Evolutionary conservation across 192 early-diverging fungal species (phyloP).

Genomic region (Backusella tarrabulga): DNA sequence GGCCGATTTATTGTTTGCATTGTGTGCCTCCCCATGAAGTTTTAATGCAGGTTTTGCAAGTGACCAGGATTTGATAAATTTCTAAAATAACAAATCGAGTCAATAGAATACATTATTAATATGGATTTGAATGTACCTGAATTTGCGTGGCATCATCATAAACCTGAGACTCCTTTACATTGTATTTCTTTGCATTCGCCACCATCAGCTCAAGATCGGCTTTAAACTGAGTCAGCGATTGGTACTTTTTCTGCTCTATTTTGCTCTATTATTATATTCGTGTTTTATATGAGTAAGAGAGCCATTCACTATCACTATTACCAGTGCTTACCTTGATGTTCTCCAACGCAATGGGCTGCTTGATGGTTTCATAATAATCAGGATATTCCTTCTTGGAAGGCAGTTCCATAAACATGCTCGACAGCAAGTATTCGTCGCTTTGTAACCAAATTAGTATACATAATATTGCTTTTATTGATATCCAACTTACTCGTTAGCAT

Average conservation of each 20-base stretch:
- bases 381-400: slow-evolving; percentile 42
- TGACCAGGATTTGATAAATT: slow-evolving; percentile 29
- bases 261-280: slow-evolving; percentile 17
- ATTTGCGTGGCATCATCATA: slow-evolving; percentile 47
- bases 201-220: slow-evolving; percentile 48
- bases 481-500: slow-evolving; percentile 20
- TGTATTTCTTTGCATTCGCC: slow-evolving; percentile 53
- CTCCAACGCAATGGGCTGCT: slow-evolving; percentile 56
- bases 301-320: no score
- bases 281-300: no score
- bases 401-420: slow-evolving; percentile 38
- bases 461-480: not conserved
- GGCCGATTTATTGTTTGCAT: not conserved
- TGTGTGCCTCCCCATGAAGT: slow-evolving; percentile 8
- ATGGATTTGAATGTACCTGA: slow-evolving; percentile 30
- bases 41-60: slow-evolving; percentile 12
- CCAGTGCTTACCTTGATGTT: slow-evolving; percentile 36
- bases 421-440: slow-evolving; percentile 33
- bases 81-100: slow-evolving; percentile 15
- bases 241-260: slow-evolving; percentile 30
- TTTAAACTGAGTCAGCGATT: slow-evolving; percentile 28
- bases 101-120: not conserved
- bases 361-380: slow-evolving; percentile 53
- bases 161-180: slow-evolving; percentile 43
- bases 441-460: not conserved